Conservation (phyloP, 495 filamentous ascomycete species). For the Amorphotheca resinae region DNA sequence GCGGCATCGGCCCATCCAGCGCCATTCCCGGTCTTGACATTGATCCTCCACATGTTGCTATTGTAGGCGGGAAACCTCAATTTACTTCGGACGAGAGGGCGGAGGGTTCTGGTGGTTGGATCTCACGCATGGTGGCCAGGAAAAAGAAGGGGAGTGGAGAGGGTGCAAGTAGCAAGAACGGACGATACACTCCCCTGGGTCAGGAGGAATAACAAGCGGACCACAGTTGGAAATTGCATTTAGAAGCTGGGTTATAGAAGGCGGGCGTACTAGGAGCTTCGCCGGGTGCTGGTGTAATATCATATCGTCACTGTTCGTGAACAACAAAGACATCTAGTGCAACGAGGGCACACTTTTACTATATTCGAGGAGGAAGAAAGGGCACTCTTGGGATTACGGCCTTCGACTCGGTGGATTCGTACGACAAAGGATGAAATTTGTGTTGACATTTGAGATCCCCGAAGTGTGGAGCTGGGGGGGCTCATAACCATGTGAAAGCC, state of each 20-base stretch:
- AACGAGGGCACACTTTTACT: no score
- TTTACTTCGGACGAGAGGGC: conserved; percentile 21
- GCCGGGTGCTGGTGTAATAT: conserved; percentile 1
- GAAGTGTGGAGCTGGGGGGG: no score
- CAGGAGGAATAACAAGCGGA: conserved; percentile 37
- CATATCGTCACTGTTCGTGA: no score
- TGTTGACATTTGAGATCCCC: no score
- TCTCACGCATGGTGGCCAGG: conserved; percentile 37
- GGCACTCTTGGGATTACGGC: no score
- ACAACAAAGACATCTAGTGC: no score
- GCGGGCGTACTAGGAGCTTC: conserved; percentile 8
- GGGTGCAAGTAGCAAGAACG: conserved; percentile 35
- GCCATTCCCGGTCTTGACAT: conserved; percentile 63
- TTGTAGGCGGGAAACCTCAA: conserved; percentile 35
- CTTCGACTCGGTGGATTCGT: no score
- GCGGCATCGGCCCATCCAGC: conserved; percentile 23
- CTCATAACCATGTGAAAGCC: no score
- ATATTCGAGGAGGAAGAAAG: no score
- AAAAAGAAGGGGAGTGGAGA: conserved; percentile 34
- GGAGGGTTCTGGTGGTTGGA: conserved; percentile 36
- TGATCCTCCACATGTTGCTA: conserved; percentile 45
- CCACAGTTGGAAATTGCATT: neutral
- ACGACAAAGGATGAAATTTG: no score
- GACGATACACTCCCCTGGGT: conserved; percentile 46
- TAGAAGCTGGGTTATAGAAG: conserved; percentile 5